Evolutionary conservation across 2,329 filamentous ascomycete genomes (phyloP).

Genomic region (Aureobasidium lini): DNA sequence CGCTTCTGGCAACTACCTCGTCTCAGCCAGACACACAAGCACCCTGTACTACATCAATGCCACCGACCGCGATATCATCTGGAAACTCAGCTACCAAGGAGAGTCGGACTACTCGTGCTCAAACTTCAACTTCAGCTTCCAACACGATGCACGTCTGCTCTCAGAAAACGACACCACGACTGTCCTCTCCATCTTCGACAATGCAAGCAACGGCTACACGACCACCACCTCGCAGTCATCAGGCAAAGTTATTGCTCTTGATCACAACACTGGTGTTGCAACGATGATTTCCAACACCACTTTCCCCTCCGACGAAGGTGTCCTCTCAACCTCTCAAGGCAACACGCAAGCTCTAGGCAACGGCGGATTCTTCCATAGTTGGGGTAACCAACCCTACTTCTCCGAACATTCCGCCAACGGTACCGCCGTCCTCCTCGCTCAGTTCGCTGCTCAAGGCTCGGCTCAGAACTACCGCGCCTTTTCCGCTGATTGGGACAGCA

Average conservation of each 20-base stretch:
- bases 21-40: slow-evolving; percentile 44
- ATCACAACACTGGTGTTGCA: slow-evolving; percentile 18
- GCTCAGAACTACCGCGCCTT: slow-evolving; percentile 44
- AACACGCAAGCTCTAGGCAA: slow-evolving; percentile 45
- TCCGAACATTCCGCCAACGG: slow-evolving; percentile 37
- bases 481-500: slow-evolving; percentile 34
- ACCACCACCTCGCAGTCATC: slow-evolving; percentile 18
- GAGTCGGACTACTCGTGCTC: slow-evolving; percentile 15
- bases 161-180: slow-evolving; percentile 35
- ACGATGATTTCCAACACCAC: slow-evolving; percentile 17
- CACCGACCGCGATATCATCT: slow-evolving; percentile 40
- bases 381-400: slow-evolving; percentile 36
- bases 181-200: slow-evolving; percentile 45
- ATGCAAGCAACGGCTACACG: slow-evolving; percentile 32
- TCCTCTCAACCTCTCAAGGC: slow-evolving; percentile 42
- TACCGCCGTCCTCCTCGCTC: slow-evolving; percentile 42
- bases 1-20: slow-evolving; percentile 42
- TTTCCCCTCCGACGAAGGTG: slow-evolving; percentile 17
- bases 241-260: slow-evolving; percentile 21
- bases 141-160: slow-evolving; percentile 43
- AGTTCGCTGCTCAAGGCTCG: slow-evolving; percentile 35
- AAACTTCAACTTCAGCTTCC: slow-evolving; percentile 36
- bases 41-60: slow-evolving; percentile 41
- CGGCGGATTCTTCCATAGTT: slow-evolving; percentile 47
- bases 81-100: slow-evolving; percentile 34